Evolutionary conservation across 495 filamentous ascomycete genomes (phyloP).

Genomic region (Penicillium cataractarum): DNA sequence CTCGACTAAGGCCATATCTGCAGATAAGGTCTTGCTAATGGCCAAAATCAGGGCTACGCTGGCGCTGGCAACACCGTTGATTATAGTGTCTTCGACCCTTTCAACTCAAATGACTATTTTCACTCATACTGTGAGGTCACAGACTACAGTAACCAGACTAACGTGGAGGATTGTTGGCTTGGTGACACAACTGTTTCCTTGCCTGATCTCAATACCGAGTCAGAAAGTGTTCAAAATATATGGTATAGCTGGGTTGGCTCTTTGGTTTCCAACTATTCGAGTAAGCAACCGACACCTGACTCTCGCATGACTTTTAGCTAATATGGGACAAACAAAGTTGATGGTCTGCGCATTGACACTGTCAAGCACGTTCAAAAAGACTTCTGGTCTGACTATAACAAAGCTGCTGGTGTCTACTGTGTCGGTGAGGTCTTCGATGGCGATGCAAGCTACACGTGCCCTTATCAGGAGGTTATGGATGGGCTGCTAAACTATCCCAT

Average conservation of each 20-base stretch:
- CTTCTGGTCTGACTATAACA: conserved; percentile 68
- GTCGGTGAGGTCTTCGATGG: conserved; percentile 72
- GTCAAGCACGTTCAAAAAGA: conserved; percentile 70
- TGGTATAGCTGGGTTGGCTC: conserved; percentile 69
- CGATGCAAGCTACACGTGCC: conserved; percentile 60
- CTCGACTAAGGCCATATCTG: not conserved
- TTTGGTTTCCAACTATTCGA: conserved; percentile 68
- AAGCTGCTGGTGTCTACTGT: conserved; percentile 70
- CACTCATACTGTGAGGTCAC: conserved; percentile 67
- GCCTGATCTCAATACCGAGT: conserved; percentile 71
- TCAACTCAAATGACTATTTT: conserved; percentile 65
- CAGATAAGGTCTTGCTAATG: not conserved
- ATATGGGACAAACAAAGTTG: conserved; percentile 46
- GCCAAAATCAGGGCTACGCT: conserved; percentile 51
- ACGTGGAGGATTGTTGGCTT: conserved; percentile 63
- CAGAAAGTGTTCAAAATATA: conserved; percentile 54
- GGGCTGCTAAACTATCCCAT: conserved; percentile 70
- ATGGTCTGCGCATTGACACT: conserved; percentile 79
- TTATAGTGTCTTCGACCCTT: conserved; percentile 65
- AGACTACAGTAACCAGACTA: conserved; percentile 61
- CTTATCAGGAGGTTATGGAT: conserved; percentile 63
- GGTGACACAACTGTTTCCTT: conserved; percentile 64
- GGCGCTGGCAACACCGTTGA: conserved; percentile 58
- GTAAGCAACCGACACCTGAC: conserved; percentile 23
- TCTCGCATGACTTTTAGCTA: not conserved